These are phyloP conservation scores for Xylaria castorea DNA, from an alignment of 495 filamentous ascomycete genomes.

Conservation along the genomic window DNA sequence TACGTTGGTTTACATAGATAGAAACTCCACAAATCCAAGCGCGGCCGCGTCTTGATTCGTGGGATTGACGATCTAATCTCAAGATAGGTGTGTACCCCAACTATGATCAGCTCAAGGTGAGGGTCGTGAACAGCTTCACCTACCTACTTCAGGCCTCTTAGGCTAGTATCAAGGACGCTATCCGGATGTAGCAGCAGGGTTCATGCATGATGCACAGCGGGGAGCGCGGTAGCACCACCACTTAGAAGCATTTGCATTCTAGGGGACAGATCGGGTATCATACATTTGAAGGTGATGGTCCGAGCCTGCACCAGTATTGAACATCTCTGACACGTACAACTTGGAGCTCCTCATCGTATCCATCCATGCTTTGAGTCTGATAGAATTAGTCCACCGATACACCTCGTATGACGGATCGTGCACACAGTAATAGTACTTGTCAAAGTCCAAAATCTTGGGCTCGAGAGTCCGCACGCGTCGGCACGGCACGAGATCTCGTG, in stretches of 20 bases:
- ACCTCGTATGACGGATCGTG: not conserved
- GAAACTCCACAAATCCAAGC: not conserved
- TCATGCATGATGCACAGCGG: slow-evolving; percentile 21
- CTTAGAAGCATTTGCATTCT: not conserved
- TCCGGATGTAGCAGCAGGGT: slow-evolving; percentile 23
- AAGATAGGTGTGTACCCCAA: slow-evolving; percentile 13
- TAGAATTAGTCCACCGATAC: not conserved
- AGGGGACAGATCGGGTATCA: not conserved
- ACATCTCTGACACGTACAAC: not conserved
- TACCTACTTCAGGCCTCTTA: slow-evolving; percentile 15
- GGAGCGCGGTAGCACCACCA: slow-evolving; percentile 27
- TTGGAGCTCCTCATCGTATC: not conserved
- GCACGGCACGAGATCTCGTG: slow-evolving; percentile 22
- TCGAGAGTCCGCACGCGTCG: not conserved
- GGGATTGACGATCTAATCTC: slow-evolving; percentile 13
- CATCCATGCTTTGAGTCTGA: not conserved
- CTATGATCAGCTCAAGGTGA: slow-evolving; percentile 21
- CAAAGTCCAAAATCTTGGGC: slow-evolving; percentile 12
- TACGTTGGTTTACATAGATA: not conserved
- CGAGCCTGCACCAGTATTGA: not conserved
- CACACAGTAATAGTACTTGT: slow-evolving; percentile 8
- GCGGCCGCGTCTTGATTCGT: slow-evolving; percentile 1
- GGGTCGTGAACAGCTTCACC: slow-evolving; percentile 19
- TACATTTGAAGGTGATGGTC: not conserved
- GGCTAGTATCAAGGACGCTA: slow-evolving; percentile 9